A percentile compares a stretch with the other conserved stretches of the same genome.
Conservation (phyloP, 2,329 filamentous ascomycete genomes). For the Scytalidium sp. region DNA sequence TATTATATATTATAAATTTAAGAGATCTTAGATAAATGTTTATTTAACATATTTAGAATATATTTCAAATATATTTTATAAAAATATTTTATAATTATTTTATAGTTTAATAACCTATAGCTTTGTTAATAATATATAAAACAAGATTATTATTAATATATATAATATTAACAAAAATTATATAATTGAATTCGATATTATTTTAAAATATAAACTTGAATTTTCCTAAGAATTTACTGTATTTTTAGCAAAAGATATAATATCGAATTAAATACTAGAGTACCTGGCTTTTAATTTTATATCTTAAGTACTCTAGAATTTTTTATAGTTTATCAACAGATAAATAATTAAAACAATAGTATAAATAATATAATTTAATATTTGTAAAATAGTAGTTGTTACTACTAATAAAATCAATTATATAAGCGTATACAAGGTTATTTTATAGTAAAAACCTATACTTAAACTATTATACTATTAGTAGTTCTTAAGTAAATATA, state of each 20-base stretch:
- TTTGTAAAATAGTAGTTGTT: background rate
- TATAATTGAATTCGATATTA: slow-evolving; percentile 6
- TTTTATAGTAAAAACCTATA: slow-evolving; percentile 4
- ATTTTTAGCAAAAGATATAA: slow-evolving; percentile 2
- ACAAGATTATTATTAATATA: slow-evolving; percentile 4
- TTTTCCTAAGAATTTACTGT: background rate
- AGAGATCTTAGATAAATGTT: too few relatives aligned
- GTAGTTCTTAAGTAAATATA: background rate
- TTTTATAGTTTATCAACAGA: too few relatives aligned
- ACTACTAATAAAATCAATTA: background rate
- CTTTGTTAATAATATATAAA: slow-evolving; percentile 5
- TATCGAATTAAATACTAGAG: slow-evolving; percentile 1
- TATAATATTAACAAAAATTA: slow-evolving; percentile 3
- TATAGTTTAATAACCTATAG: slow-evolving; percentile 1
- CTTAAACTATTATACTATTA: background rate
- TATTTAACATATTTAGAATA: slow-evolving; percentile 4
- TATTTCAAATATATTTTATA: slow-evolving; percentile 2
- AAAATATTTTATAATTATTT: slow-evolving; percentile 2
- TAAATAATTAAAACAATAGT: too few relatives aligned
- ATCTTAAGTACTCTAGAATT: too few relatives aligned
- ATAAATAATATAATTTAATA: background rate
- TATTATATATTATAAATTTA: too few relatives aligned
- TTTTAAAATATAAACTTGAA: slow-evolving; percentile 6
- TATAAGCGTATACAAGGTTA: background rate
- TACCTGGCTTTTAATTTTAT: too few relatives aligned